Conservation (phyloP, 257 asterid genomes). For the Salvia splendens region DNA sequence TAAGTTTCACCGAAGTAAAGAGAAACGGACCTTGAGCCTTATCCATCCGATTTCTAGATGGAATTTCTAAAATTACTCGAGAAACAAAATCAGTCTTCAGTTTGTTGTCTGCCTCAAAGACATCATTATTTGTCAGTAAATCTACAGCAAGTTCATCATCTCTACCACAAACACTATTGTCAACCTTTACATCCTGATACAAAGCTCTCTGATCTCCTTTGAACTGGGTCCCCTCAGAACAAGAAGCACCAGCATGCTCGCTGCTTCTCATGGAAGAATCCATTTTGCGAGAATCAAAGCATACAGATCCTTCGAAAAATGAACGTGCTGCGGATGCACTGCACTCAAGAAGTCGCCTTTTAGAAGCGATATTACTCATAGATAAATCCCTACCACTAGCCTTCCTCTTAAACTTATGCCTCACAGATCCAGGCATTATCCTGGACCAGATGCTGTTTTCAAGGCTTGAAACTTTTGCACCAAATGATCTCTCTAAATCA, state of each 20-base stretch:
- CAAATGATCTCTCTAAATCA: constrained; percentile 93
- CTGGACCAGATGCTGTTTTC: constrained; percentile 67
- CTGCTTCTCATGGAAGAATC: constrained; percentile 35
- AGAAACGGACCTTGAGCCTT: constrained; percentile 55
- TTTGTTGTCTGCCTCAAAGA: constrained; percentile 36
- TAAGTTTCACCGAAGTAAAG: constrained; percentile 41
- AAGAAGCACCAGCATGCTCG: constrained; percentile 2
- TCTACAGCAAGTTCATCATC: constrained; percentile 38
- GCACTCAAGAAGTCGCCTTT: constrained; percentile 75
- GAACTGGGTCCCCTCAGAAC: no score
- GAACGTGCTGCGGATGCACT: constrained; percentile 85
- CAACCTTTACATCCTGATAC: no score
- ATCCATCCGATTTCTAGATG: constrained; percentile 40
- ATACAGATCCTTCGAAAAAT: constrained; percentile 51
- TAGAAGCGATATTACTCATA: constrained; percentile 52
- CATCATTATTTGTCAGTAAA: constrained; percentile 38
- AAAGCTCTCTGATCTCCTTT: no score
- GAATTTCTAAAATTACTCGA: constrained; percentile 40
- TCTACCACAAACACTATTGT: constrained; percentile 35
- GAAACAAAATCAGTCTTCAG: constrained; percentile 36
- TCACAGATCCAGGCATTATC: constrained; percentile 57
- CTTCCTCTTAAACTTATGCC: constrained; percentile 70
- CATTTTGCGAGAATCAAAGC: constrained; percentile 38
- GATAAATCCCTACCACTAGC: constrained; percentile 65
- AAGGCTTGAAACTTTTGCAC: constrained; percentile 57